A percentile compares a stretch with the other conserved stretches of the same genome.
Evolutionary conservation across 1,139 yeast species (phyloP).

Genomic region (Saccharomyces hybrid): DNA sequence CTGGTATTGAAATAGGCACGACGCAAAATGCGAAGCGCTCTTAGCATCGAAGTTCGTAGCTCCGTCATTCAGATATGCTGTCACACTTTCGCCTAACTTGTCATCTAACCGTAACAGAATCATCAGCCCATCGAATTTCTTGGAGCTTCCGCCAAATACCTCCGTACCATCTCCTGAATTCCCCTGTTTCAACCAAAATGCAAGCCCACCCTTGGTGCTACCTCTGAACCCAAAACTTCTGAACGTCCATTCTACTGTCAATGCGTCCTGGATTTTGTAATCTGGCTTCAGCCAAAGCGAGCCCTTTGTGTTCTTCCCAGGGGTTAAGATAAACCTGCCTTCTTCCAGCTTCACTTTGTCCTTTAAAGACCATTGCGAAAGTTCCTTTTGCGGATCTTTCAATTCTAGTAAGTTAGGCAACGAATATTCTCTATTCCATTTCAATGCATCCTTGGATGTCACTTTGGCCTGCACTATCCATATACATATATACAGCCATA

Average conservation of each 20-base stretch:
- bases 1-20: conserved; percentile 49
- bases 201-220: conserved; percentile 41
- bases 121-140: conserved; percentile 50
- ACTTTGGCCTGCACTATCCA: background rate
- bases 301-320: conserved; percentile 38
- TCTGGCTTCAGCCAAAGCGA: conserved; percentile 43
- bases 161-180: conserved; percentile 1
- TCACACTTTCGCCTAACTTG: conserved; percentile 39
- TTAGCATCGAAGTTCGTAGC: conserved; percentile 29
- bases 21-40: conserved; percentile 37
- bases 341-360: conserved; percentile 34
- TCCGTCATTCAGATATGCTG: conserved; percentile 51
- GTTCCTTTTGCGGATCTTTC: conserved; percentile 9
- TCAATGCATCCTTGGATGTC: conserved; percentile 8
- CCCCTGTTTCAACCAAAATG: conserved; percentile 39
- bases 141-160: conserved; percentile 14
- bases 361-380: conserved; percentile 31
- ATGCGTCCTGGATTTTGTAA: conserved; percentile 36
- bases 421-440: conserved; percentile 30
- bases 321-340: conserved; percentile 42
- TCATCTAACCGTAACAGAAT: conserved; percentile 39
- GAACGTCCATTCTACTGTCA: conserved; percentile 52
- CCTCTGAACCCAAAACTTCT: conserved; percentile 46
- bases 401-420: conserved; percentile 34
- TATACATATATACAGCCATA: background rate